Conservation (phyloP, 371 early-diverging fungal genomes). For the Mortierella sp. region DNA sequence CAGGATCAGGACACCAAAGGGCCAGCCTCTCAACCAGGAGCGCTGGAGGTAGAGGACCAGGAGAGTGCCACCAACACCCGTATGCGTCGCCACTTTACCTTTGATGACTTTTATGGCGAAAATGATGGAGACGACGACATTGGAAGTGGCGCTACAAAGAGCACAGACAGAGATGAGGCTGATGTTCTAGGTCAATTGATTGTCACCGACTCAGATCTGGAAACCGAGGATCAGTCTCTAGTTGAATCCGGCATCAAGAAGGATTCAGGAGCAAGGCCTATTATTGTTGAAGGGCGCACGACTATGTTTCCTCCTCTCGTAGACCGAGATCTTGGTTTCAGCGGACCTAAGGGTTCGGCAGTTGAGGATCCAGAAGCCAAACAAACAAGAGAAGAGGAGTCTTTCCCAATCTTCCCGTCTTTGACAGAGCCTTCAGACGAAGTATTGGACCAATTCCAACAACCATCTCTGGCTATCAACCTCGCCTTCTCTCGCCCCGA, state of each 20-base stretch:
- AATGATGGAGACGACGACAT: not conserved
- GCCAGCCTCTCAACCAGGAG: not conserved
- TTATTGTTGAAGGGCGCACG: too few species aligned
- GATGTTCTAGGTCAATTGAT: too few species aligned
- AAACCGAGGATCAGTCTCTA: not conserved
- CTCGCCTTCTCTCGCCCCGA: conserved; percentile 8
- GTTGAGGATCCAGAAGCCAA: not conserved
- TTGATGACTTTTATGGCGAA: not conserved
- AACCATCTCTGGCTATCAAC: not conserved
- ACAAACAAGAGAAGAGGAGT: conserved; percentile 1
- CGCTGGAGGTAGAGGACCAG: too few species aligned
- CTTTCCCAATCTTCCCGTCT: conserved; percentile 1
- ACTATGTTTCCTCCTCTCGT: not conserved
- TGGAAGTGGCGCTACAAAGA: not conserved
- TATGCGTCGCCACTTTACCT: not conserved
- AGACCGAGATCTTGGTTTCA: conserved; percentile 5
- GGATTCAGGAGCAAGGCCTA: too few species aligned
- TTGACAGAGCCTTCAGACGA: not conserved
- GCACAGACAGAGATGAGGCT: too few species aligned
- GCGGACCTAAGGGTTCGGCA: not conserved
- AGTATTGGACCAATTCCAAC: not conserved
- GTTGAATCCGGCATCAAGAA: too few species aligned
- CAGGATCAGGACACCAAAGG: not conserved
- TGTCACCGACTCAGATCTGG: too few species aligned
- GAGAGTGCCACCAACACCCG: too few species aligned